Conservation (phyloP, 345 rosid genomes). For the Durio zibethinus region DNA sequence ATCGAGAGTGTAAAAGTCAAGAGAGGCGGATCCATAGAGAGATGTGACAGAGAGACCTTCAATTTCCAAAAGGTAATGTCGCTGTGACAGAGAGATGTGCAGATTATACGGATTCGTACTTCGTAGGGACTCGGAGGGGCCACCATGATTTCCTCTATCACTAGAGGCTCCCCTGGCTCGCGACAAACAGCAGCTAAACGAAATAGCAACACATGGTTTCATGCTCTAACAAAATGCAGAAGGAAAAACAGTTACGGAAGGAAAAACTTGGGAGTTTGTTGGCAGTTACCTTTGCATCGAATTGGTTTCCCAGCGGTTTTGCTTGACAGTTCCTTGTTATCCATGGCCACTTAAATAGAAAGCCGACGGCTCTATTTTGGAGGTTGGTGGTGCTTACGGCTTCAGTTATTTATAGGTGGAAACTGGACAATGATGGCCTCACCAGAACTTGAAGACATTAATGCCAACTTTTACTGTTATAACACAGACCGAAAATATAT, state of each 20-base stretch:
- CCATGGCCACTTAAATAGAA: conserved; percentile 24
- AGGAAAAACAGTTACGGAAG: not conserved
- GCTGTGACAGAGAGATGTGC: conserved; percentile 76
- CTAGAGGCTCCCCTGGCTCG: conserved; percentile 65
- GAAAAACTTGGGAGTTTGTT: not conserved
- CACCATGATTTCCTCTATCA: conserved; percentile 73
- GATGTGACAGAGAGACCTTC: conserved; percentile 35
- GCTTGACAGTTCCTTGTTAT: conserved; percentile 20
- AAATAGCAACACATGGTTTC: conserved; percentile 5
- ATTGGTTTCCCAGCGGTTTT: conserved; percentile 46
- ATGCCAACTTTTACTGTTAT: too few species aligned
- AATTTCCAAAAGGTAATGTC: conserved; percentile 72
- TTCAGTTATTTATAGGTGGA: not conserved
- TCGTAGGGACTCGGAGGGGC: conserved; percentile 68
- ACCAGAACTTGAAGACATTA: not conserved
- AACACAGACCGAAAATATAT: too few species aligned
- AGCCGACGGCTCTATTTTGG: not conserved
- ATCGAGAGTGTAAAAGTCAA: not conserved
- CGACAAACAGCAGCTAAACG: conserved; percentile 66
- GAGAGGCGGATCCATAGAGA: not conserved
- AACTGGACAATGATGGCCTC: not conserved
- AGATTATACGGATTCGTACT: conserved; percentile 69
- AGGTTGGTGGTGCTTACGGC: not conserved
- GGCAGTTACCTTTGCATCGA: conserved; percentile 54
- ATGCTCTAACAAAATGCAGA: not conserved